These are phyloP conservation scores for Neofusicoccum laricinum DNA, from an alignment of 2,329 filamentous ascomycete genomes.

Conservation along the genomic window DNA sequence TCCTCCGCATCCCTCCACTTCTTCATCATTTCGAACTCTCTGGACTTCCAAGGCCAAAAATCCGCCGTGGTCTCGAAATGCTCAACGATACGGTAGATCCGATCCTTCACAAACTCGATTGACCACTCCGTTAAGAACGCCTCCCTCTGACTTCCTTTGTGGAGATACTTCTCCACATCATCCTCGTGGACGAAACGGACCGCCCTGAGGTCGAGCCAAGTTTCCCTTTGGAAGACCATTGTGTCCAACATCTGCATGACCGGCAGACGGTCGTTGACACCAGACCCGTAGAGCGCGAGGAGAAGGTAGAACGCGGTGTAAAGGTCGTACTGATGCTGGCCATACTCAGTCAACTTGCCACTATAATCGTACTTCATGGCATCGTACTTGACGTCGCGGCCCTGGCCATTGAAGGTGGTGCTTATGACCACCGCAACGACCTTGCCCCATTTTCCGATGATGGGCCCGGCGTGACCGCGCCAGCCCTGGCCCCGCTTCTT, in stretches of 20 bases:
- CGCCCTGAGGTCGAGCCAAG: not conserved
- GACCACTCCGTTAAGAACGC: not conserved
- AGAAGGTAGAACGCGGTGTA: not conserved
- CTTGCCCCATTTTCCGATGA: not conserved
- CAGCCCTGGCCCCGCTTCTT: not conserved
- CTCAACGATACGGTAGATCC: not conserved
- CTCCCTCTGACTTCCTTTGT: not conserved
- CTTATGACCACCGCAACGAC: not conserved
- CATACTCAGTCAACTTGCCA: too few relatives aligned
- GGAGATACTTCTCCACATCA: not conserved
- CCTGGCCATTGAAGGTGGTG: not conserved
- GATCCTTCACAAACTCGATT: not conserved
- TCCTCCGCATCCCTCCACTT: too few relatives aligned
- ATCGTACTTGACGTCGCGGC: not conserved
- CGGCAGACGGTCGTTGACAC: too few relatives aligned
- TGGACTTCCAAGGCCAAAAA: not conserved
- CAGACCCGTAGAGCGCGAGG: not conserved
- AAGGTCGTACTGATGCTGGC: not conserved
- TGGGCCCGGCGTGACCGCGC: not conserved
- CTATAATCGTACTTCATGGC: too few relatives aligned
- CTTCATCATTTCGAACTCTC: not conserved
- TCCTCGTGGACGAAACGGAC: not conserved
- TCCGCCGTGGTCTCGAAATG: not conserved
- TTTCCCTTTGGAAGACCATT: not conserved
- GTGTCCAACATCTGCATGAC: too few relatives aligned